phyloP scores from a whole-genome alignment of 768 basidiomycete genomes.

The Amanita jacksonii region DNA sequence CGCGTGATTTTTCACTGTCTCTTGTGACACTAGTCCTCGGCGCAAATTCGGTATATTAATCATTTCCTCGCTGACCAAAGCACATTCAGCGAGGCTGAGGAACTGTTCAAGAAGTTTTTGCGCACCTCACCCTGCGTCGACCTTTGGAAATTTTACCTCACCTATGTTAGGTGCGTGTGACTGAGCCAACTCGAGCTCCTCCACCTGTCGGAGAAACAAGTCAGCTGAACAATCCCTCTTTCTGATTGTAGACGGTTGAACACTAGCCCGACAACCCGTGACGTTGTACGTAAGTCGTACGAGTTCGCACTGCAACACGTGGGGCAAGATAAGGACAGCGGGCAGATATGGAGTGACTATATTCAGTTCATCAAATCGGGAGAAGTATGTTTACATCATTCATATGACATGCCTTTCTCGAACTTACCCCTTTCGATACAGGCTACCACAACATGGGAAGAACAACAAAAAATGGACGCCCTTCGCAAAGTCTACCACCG shows the following conservation, averaged over 20 bases:
- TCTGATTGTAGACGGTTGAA: conserved; percentile 49
- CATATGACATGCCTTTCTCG: not conserved
- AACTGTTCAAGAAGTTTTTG: conserved; percentile 83
- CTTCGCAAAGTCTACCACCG: conserved; percentile 89
- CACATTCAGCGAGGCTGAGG: conserved; percentile 70
- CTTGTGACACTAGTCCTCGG: conserved; percentile 46
- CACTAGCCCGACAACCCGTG: conserved; percentile 54
- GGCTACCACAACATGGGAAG: conserved; percentile 87
- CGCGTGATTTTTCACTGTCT: conserved; percentile 7
- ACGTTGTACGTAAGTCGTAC: conserved; percentile 79
- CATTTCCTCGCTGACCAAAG: conserved; percentile 59
- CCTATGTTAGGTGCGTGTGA: conserved; percentile 73
- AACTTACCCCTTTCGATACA: conserved; percentile 6
- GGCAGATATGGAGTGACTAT: conserved; percentile 91
- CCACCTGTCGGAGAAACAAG: too few relatives aligned
- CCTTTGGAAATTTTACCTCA: conserved; percentile 88
- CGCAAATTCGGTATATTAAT: conserved; percentile 77
- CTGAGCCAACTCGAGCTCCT: too few relatives aligned
- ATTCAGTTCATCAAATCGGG: conserved; percentile 79
- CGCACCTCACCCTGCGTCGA: conserved; percentile 81
- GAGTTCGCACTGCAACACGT: conserved; percentile 87
- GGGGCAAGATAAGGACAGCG: conserved; percentile 87
- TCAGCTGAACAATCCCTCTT: not conserved
- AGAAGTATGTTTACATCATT: conserved; percentile 34
- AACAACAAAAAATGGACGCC: conserved; percentile 90